Evolutionary conservation across 495 filamentous ascomycete genomes (phyloP).

Genomic region (Trichoderma reesei): DNA sequence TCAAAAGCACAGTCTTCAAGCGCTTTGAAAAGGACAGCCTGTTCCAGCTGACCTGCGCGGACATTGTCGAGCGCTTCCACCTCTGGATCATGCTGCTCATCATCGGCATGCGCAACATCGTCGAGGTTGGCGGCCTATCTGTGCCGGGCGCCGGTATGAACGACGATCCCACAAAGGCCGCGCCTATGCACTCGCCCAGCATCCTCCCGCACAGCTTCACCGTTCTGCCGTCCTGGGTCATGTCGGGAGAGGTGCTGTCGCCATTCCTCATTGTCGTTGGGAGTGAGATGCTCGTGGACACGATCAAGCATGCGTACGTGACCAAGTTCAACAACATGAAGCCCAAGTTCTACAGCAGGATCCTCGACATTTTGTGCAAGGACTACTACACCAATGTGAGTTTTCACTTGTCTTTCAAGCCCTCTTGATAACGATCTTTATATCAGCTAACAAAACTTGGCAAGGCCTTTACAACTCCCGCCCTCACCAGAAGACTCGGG

Average conservation of each 20-base stretch:
- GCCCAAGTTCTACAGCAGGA: constrained; percentile 77
- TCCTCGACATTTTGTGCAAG: constrained; percentile 86
- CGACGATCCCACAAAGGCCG: constrained; percentile 27
- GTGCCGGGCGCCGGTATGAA: constrained; percentile 28
- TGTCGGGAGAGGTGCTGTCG: constrained; percentile 73
- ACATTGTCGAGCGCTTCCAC: constrained; percentile 95
- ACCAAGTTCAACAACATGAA: constrained; percentile 97
- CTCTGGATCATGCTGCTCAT: constrained; percentile 95
- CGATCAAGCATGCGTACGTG: constrained; percentile 95
- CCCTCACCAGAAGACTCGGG: constrained; percentile 79
- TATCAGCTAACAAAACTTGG: background rate
- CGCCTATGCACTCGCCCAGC: constrained; percentile 41
- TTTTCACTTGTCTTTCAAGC: background rate
- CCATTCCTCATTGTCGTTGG: constrained; percentile 90
- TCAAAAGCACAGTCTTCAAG: constrained; percentile 96
- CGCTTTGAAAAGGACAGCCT: constrained; percentile 95
- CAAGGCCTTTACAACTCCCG: constrained; percentile 73
- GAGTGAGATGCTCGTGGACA: constrained; percentile 94
- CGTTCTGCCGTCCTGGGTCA: constrained; percentile 68
- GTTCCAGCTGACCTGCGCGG: constrained; percentile 92
- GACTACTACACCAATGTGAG: constrained; percentile 91
- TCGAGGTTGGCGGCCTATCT: constrained; percentile 72
- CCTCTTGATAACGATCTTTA: too few species aligned
- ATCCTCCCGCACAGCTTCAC: constrained; percentile 82
- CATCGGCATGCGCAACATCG: constrained; percentile 88